Evolutionary conservation across 176 grass and related monocot species (phyloP).

Genomic region (Themeda triandra): DNA sequence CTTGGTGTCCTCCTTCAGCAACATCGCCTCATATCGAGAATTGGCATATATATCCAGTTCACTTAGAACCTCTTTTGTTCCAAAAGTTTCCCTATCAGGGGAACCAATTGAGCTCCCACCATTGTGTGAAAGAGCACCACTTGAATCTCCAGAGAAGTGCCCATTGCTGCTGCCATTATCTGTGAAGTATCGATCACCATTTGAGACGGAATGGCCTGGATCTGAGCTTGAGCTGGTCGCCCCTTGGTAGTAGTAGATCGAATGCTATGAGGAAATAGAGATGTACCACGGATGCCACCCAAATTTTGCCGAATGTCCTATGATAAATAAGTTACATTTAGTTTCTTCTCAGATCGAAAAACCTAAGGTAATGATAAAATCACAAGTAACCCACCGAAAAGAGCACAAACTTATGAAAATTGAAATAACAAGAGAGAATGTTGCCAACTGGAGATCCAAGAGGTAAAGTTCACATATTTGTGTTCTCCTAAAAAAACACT

Average conservation of each 20-base stretch:
- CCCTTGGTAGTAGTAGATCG: conserved; percentile 56
- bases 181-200: conserved; percentile 32
- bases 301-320: conserved; percentile 95
- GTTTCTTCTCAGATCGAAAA: neutral
- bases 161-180: conserved; percentile 55
- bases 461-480: neutral
- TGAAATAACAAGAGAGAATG: neutral
- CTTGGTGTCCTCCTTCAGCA: conserved; percentile 79
- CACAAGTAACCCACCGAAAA: neutral
- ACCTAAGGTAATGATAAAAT: neutral
- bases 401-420: neutral
- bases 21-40: conserved; percentile 70
- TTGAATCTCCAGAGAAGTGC: conserved; percentile 44
- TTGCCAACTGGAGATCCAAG: neutral
- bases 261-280: conserved; percentile 91
- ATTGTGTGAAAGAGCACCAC: conserved; percentile 36
- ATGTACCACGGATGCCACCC: conserved; percentile 71
- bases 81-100: conserved; percentile 57
- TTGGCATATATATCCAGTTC: conserved; percentile 77
- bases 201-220: conserved; percentile 36
- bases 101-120: conserved; percentile 50
- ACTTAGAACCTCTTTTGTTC: conserved; percentile 59
- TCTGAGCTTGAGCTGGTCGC: conserved; percentile 52
- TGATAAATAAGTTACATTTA: conserved; percentile 8
- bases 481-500: neutral